Conservation (phyloP, 177 flowering plant species). For the Vitis hybrid region DNA sequence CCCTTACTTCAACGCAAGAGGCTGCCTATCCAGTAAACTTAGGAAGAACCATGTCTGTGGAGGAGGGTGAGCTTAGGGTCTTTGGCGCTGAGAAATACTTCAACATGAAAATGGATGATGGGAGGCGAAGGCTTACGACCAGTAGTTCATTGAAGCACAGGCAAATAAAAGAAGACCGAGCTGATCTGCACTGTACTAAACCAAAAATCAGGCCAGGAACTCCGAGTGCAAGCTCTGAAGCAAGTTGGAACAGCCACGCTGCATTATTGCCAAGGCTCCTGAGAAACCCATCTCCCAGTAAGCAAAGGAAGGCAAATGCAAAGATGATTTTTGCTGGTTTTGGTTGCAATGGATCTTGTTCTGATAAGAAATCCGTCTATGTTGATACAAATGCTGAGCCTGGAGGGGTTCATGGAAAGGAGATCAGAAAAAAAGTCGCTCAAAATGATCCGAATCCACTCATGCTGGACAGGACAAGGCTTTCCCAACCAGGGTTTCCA, state of each 20-base stretch:
- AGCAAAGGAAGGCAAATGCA: constrained; percentile 24
- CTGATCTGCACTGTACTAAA: constrained; percentile 7
- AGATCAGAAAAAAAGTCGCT: background rate
- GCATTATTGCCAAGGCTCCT: constrained; percentile 21
- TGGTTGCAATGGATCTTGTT: constrained; percentile 42
- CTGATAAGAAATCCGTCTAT: constrained; percentile 33
- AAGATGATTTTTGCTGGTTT: constrained; percentile 29
- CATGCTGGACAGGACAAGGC: constrained; percentile 12
- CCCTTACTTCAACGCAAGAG: constrained; percentile 11
- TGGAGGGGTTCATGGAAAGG: constrained; percentile 12
- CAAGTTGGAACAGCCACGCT: constrained; percentile 44
- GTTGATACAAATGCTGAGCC: constrained; percentile 9
- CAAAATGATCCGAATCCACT: background rate
- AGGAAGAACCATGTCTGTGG: constrained; percentile 8
- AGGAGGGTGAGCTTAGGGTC: constrained; percentile 38
- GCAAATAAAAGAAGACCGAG: constrained; percentile 11
- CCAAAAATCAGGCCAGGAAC: constrained; percentile 30
- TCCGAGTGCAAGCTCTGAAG: constrained; percentile 39
- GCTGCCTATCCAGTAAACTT: constrained; percentile 9
- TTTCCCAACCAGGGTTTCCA: constrained; percentile 4
- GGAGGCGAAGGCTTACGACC: background rate
- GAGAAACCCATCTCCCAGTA: constrained; percentile 18
- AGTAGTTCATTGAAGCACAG: background rate
- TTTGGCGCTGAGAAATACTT: constrained; percentile 62
- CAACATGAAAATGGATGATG: constrained; percentile 32